phyloP scores from a whole-genome alignment of 2,329 filamentous ascomycete species.

The Aureobasidium mangrovei region DNA sequence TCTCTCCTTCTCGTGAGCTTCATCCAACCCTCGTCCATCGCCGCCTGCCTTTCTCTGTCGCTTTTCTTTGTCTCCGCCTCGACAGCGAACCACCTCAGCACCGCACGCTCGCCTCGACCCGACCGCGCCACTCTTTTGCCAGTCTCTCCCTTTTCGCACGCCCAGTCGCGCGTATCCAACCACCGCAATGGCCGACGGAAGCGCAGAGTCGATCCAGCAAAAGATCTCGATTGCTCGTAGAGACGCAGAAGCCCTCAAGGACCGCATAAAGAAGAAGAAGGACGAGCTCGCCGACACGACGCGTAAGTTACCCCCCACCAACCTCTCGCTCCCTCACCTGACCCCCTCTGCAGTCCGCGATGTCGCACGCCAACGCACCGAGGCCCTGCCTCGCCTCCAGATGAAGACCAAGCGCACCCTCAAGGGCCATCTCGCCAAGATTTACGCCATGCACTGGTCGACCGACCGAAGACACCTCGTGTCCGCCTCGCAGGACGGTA shows the following conservation, averaged over 20 bases:
- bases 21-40: neutral
- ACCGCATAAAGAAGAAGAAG: conserved; percentile 99
- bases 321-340: neutral
- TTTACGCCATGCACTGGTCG: conserved; percentile 99
- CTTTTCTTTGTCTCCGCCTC: neutral
- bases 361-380: conserved; percentile 86
- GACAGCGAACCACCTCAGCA: neutral
- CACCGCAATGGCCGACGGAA: conserved; percentile 39
- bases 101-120: neutral
- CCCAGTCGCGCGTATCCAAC: neutral
- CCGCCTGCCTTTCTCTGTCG: neutral
- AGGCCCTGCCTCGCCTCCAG: conserved; percentile 81
- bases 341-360: conserved; percentile 59
- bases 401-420: conserved; percentile 97
- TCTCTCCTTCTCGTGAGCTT: conserved; percentile 4
- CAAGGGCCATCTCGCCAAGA: conserved; percentile 97
- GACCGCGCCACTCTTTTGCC: conserved; percentile 3
- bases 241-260: conserved; percentile 95
- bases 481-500: conserved; percentile 96
- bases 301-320: conserved; percentile 54
- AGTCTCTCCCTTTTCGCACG: neutral
- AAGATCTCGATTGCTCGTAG: conserved; percentile 90
- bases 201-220: conserved; percentile 43
- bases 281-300: conserved; percentile 97
- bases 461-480: conserved; percentile 95